Evolutionary conservation across 345 rosid genomes (phyloP).

Genomic region (Eucalyptus marginata): DNA sequence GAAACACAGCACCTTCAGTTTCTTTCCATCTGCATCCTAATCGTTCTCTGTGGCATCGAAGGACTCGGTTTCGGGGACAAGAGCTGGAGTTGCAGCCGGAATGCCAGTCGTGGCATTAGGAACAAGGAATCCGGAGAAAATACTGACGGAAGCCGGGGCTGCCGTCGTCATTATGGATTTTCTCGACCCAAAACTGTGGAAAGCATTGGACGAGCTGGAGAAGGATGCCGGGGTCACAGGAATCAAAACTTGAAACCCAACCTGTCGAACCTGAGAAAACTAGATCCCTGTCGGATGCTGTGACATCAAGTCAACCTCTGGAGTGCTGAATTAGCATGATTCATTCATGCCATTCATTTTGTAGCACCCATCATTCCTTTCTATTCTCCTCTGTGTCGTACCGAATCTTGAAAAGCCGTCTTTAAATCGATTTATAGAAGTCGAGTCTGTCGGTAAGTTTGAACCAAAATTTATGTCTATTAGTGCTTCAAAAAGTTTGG

Average conservation of each 20-base stretch:
- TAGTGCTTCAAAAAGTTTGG: background rate
- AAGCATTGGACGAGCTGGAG: conserved; percentile 4
- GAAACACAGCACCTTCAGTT: background rate
- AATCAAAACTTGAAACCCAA: background rate
- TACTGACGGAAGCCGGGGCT: conserved; percentile 14
- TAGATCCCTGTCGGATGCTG: background rate
- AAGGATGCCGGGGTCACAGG: background rate
- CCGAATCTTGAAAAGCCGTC: background rate
- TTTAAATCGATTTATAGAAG: background rate
- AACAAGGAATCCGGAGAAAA: conserved; percentile 11
- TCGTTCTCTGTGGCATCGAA: background rate
- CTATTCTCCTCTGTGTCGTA: background rate
- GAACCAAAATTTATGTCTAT: background rate
- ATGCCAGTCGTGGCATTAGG: conserved; percentile 24
- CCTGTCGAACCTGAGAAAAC: background rate
- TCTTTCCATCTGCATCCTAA: background rate
- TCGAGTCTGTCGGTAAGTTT: background rate
- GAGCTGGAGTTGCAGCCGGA: conserved; percentile 32
- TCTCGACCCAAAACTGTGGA: conserved; percentile 18
- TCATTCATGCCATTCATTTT: background rate
- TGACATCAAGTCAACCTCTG: background rate
- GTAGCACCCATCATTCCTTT: background rate
- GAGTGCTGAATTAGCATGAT: background rate
- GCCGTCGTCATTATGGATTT: conserved; percentile 12
- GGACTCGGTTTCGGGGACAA: conserved; percentile 31